These are phyloP conservation scores for Aspergillus luchuensis DNA, from an alignment of 2,329 filamentous ascomycete genomes.

Conservation along the genomic window DNA sequence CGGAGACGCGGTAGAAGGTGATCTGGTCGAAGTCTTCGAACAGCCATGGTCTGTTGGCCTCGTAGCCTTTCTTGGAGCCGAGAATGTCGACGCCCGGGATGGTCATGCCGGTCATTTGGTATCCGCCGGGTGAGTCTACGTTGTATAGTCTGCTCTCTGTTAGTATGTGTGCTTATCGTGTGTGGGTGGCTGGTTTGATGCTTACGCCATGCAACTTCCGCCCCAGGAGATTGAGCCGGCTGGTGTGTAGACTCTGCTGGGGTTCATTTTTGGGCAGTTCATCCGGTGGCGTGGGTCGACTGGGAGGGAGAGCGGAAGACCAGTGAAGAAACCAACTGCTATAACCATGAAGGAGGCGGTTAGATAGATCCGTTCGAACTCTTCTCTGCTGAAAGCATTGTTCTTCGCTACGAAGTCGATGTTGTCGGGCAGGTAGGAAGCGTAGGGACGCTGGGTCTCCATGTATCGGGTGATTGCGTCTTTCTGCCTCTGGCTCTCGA, in stretches of 20 bases:
- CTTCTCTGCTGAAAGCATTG: slow-evolving; percentile 53
- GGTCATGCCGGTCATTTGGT: slow-evolving; percentile 57
- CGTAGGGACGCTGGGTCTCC: slow-evolving; percentile 62
- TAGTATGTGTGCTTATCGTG: not conserved
- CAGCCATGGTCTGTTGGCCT: slow-evolving; percentile 52
- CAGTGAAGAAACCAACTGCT: slow-evolving; percentile 58
- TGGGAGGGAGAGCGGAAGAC: slow-evolving; percentile 55
- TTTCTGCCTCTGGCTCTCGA: slow-evolving; percentile 42
- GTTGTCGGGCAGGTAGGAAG: slow-evolving; percentile 65
- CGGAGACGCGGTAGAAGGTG: slow-evolving; percentile 56
- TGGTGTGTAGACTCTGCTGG: slow-evolving; percentile 58
- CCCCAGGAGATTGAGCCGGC: slow-evolving; percentile 60
- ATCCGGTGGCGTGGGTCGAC: slow-evolving; percentile 58
- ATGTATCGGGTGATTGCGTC: slow-evolving; percentile 63
- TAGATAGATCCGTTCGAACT: slow-evolving; percentile 55
- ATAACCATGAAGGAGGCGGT: slow-evolving; percentile 55
- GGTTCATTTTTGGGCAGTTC: slow-evolving; percentile 59
- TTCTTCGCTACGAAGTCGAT: slow-evolving; percentile 59
- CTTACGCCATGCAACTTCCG: slow-evolving; percentile 53
- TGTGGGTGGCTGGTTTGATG: not conserved
- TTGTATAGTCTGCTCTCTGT: slow-evolving; percentile 50
- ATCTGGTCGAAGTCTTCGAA: slow-evolving; percentile 61
- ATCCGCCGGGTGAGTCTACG: slow-evolving; percentile 60
- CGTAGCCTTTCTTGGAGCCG: slow-evolving; percentile 55
- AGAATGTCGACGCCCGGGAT: slow-evolving; percentile 58